Evolutionary conservation across 2,329 filamentous ascomycete genomes (phyloP).

Genomic region (Cadophora sp.): DNA sequence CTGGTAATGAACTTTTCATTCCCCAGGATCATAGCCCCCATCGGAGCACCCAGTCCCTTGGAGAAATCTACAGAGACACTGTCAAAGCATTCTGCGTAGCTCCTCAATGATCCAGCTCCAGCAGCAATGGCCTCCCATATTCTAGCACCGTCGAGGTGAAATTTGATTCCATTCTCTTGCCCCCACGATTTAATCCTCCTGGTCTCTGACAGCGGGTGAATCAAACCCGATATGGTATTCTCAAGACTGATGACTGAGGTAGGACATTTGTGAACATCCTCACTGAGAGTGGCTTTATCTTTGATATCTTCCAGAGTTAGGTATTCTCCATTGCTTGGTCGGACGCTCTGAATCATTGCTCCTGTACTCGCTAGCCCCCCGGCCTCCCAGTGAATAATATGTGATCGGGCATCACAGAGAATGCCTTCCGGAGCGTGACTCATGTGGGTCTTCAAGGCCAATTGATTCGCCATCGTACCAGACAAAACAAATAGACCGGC

Average conservation of each 20-base stretch:
- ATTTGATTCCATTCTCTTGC: constrained; percentile 63
- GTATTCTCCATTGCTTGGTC: constrained; percentile 73
- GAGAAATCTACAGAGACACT: constrained; percentile 80
- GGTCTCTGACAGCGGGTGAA: constrained; percentile 78
- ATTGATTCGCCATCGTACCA: constrained; percentile 93
- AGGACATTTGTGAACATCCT: constrained; percentile 81
- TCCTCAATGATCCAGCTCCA: constrained; percentile 68
- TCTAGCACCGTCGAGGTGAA: constrained; percentile 78
- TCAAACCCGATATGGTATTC: constrained; percentile 79
- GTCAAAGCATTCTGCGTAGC: constrained; percentile 73
- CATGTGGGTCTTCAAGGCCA: constrained; percentile 83
- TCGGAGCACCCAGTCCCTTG: constrained; percentile 81
- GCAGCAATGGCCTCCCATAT: constrained; percentile 82
- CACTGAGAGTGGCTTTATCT: constrained; percentile 65
- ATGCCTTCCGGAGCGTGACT: constrained; percentile 80
- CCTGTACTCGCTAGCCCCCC: constrained; percentile 72
- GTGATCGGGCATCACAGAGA: constrained; percentile 77
- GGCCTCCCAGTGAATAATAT: constrained; percentile 74
- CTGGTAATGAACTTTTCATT: constrained; percentile 61
- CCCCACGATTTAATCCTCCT: constrained; percentile 75
- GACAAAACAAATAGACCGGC: constrained; percentile 82
- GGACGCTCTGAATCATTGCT: constrained; percentile 70
- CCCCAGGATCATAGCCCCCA: constrained; percentile 76
- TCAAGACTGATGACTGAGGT: constrained; percentile 83
- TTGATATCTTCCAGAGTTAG: constrained; percentile 67